These are phyloP conservation scores for Daldinia vernicosa DNA, from an alignment of 495 filamentous ascomycete species.

Conservation along the genomic window DNA sequence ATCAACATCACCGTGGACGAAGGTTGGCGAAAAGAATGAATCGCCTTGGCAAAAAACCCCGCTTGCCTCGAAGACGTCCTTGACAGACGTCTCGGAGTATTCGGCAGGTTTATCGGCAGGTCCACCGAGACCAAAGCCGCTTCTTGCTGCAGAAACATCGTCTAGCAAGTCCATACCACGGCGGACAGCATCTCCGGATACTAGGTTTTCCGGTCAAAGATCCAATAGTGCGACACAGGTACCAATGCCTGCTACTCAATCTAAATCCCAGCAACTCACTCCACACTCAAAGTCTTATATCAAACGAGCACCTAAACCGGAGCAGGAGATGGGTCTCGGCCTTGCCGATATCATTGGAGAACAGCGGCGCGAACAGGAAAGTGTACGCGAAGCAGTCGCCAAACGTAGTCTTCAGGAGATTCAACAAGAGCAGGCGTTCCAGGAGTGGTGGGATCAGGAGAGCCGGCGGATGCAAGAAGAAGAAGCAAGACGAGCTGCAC, in stretches of 20 bases:
- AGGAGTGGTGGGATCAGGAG: slow-evolving; percentile 98
- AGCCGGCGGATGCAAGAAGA: slow-evolving; percentile 73
- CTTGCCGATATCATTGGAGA: slow-evolving; percentile 90
- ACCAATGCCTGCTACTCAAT: slow-evolving; percentile 20
- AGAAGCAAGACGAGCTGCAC: slow-evolving; percentile 59
- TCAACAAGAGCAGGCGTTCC: slow-evolving; percentile 94
- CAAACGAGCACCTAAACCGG: slow-evolving; percentile 54
- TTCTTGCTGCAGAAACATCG: slow-evolving; percentile 46
- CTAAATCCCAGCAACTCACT: slow-evolving; percentile 43
- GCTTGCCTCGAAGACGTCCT: slow-evolving; percentile 44
- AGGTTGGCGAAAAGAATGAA: slow-evolving; percentile 51
- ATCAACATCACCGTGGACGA: slow-evolving; percentile 50
- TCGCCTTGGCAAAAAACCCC: slow-evolving; percentile 78
- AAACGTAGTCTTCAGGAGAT: slow-evolving; percentile 92
- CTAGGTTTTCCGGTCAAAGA: slow-evolving; percentile 61
- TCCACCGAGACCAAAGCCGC: slow-evolving; percentile 54
- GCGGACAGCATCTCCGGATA: slow-evolving; percentile 64
- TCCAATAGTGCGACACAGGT: slow-evolving; percentile 25
- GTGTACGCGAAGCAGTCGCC: slow-evolving; percentile 80
- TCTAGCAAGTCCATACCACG: slow-evolving; percentile 45
- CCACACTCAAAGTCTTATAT: slow-evolving; percentile 64
- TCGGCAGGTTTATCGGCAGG: slow-evolving; percentile 59
- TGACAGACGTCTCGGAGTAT: slow-evolving; percentile 44
- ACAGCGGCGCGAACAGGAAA: slow-evolving; percentile 84
- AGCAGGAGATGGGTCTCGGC: slow-evolving; percentile 70